Evolutionary conservation across 768 basidiomycete genomes (phyloP), one percentile per base, ranked within the genome.

Genomic region (Tulasnella sp.): DNA sequence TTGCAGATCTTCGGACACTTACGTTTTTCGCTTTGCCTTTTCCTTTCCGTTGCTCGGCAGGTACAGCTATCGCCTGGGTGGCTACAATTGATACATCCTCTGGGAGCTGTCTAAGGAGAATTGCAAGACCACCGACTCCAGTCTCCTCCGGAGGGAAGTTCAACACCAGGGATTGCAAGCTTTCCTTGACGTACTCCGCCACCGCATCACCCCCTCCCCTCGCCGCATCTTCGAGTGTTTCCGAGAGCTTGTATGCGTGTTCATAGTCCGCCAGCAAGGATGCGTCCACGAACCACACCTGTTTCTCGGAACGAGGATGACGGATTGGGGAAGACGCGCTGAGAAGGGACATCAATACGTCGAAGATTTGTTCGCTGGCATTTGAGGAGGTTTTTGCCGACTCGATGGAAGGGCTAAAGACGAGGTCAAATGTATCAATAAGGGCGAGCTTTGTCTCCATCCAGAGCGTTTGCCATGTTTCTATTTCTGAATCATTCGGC

Each of bases 221-320:
- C 27, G 79, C 68, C 8, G 74, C 73, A 4, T 69, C 68, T 12
- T 73, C 64, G 25, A 87, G 74, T 0, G 74, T 75, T 25, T 65
- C 68, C 6, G 76, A 73, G 11, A 88, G 70, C 46, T 78, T 73
- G 66, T 86, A 84, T 1, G 80, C 70, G 39, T 80, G 73, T 58
- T 86, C 81, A 67, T 88, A 86, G 64, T 89, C 86, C 5, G 75
- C 75, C 9, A 89, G 68, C 21, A 89, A 73, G 9, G 84, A 65
- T 25, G 75, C 77, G 63, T 86, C 78, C 59, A 86, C 74, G 69
- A 86, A 88, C 55, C 55, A 57, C 14, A 21, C 34, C 15, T 46
- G 17, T 11, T 31, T 6, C 25, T 27, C 17, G 11, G 57, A 27
- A 12, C 15, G 15, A 35, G 49, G 50, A 27, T 31, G n/a, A 46